Evolutionary conservation across 176 grass and related monocot species (phyloP).

Genomic region (Elaeis guineensis): DNA sequence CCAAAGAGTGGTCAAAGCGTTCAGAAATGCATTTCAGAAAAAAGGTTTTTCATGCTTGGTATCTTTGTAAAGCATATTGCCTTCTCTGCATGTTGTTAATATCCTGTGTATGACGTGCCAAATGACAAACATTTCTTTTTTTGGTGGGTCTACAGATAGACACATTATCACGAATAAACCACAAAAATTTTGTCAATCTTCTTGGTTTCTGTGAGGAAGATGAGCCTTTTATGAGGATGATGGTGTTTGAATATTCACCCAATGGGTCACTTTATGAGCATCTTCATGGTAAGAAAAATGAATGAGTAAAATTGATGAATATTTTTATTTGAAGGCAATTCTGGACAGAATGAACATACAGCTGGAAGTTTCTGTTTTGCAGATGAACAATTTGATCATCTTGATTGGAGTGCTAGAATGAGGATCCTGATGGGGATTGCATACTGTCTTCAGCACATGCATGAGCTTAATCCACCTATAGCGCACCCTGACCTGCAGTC

Average conservation of each 20-base stretch:
- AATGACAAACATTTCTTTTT: background rate
- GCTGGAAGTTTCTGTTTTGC: slow-evolving; percentile 20
- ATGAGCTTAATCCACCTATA: slow-evolving; percentile 72
- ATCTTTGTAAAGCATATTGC: background rate
- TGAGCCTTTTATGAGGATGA: slow-evolving; percentile 97
- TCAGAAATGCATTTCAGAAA: slow-evolving; percentile 72
- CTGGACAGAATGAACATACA: slow-evolving; percentile 11
- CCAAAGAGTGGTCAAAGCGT: slow-evolving; percentile 80
- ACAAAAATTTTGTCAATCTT: slow-evolving; percentile 96
- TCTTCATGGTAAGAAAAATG: slow-evolving; percentile 59
- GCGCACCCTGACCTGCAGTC: slow-evolving; percentile 66
- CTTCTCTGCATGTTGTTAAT: background rate
- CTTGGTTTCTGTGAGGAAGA: slow-evolving; percentile 93
- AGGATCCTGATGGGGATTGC: slow-evolving; percentile 87
- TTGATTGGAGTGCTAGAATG: slow-evolving; percentile 91
- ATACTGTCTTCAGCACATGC: slow-evolving; percentile 85
- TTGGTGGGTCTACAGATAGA: slow-evolving; percentile 65
- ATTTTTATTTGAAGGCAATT: too few relatives aligned
- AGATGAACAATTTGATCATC: slow-evolving; percentile 89
- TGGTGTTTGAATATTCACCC: slow-evolving; percentile 84
- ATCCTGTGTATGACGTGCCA: background rate
- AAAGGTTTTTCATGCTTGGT: slow-evolving; percentile 50
- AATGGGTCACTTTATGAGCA: slow-evolving; percentile 93
- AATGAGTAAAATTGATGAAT: background rate
- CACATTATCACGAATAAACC: slow-evolving; percentile 79